Base-by-base conservation (phyloP, 257 asterid species). In the Voacanga thouarsii region DNA sequence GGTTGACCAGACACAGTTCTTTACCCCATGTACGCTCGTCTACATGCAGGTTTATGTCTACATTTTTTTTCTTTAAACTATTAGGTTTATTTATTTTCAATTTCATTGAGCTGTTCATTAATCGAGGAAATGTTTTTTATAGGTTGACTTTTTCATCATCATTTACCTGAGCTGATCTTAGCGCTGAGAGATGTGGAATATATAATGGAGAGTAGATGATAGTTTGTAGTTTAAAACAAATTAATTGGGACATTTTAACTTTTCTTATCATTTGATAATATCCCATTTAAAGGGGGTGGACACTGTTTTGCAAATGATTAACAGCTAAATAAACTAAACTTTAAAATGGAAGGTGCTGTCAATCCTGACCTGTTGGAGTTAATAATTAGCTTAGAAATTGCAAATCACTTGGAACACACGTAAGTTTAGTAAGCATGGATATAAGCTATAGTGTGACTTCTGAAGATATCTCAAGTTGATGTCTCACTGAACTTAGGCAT, bases 21-120 rank as follows among this genome's bases (percentile, higher is more conserved):
- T 30, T 8, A 9, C 70, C 21, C 33, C 74, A 6, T 28, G 83
- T 75, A 66, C 71, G 75, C 51, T 24, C 14, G 43, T 73, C 9
- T 30, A 2, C 41, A 19, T 19, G 14, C 43, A 73, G 57, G 55
- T 61, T 47, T 47, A 19, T 4, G 23, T 19, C 14, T 73, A 8
- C 45, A 33, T 23, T 18, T 55, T 1, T 30, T 55, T 33, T 19
- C 28, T 7, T 19, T 65, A 47, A 43, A 10, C 47, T 23, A 30
- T 15, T 1, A 50, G 11, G 8, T 44, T n/a, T 15, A 47, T 4
- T 2, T 6, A 19, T 59, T 18, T 37, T 44, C 19, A 11, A 24
- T 43, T n/a, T 44, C 0, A 8, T 9, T 3, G 1, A 18, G 10
- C 19, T 60, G 39, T 4, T 11, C 49, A 0, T 16, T 19, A n/a